Conservation (phyloP, 345 rosid species). For the Gossypium longicalyx region DNA sequence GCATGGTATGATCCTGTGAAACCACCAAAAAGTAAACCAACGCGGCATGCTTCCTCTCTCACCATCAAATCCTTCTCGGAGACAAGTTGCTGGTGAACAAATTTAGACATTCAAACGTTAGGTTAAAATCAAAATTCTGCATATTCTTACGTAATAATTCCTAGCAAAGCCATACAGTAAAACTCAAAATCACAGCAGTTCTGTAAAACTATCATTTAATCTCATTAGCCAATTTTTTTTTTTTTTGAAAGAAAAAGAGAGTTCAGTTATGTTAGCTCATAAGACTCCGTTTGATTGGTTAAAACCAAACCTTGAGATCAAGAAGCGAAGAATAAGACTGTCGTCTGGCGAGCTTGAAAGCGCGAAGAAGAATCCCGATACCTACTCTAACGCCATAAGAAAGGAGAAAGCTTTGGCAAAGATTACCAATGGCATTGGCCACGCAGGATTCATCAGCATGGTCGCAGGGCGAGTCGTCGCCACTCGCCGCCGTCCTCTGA, state of each 20-base stretch:
- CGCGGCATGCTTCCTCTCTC: conserved; percentile 95
- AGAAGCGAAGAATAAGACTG: conserved; percentile 90
- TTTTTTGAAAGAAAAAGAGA: neutral
- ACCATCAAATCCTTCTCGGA: conserved; percentile 97
- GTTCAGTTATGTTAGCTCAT: neutral
- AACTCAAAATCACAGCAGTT: neutral
- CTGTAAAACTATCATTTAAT: neutral
- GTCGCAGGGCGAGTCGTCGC: conserved; percentile 58
- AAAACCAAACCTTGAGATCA: conserved; percentile 73
- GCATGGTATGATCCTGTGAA: conserved; percentile 96
- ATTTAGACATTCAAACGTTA: conserved; percentile 3
- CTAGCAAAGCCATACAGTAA: neutral
- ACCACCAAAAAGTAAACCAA: conserved; percentile 92
- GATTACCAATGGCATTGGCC: conserved; percentile 96
- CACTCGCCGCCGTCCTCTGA: conserved; percentile 50
- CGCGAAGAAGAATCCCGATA: conserved; percentile 91
- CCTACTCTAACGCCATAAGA: conserved; percentile 96
- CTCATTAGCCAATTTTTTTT: neutral
- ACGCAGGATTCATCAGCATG: conserved; percentile 89
- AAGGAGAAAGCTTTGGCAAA: conserved; percentile 96
- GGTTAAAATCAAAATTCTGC: neutral
- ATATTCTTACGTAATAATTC: neutral
- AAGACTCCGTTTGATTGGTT: neutral
- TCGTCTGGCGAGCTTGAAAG: conserved; percentile 89
- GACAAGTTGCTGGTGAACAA: conserved; percentile 78